These are phyloP conservation scores for Cinnamomum micranthum DNA, from an alignment of 164 flowering plant genomes.

Conservation along the genomic window DNA sequence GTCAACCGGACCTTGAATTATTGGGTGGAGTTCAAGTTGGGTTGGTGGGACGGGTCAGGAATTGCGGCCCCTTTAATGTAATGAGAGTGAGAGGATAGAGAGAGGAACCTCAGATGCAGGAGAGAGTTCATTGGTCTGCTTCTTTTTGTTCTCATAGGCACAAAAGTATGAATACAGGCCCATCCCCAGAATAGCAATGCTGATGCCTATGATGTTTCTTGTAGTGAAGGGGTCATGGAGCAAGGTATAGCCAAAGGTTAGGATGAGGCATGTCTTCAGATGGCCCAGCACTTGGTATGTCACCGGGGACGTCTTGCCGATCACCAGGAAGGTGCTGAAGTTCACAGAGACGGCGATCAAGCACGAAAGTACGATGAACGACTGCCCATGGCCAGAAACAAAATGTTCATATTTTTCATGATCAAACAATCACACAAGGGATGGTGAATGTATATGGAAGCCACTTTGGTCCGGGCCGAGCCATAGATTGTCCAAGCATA, in stretches of 20 bases:
- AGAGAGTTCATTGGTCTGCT: slow-evolving; percentile 32
- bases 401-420: not conserved
- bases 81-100: not conserved
- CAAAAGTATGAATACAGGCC: slow-evolving; percentile 84
- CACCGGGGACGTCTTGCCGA: slow-evolving; percentile 96
- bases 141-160: slow-evolving; percentile 61
- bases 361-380: slow-evolving; percentile 77
- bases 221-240: slow-evolving; percentile 86
- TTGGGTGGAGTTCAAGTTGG: not conserved
- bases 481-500: no score
- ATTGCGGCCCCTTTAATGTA: not conserved
- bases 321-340: slow-evolving; percentile 91
- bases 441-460: no score
- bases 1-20: not conserved
- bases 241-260: slow-evolving; percentile 84
- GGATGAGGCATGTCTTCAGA: slow-evolving; percentile 89
- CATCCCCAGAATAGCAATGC: slow-evolving; percentile 80
- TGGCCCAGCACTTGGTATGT: slow-evolving; percentile 98
- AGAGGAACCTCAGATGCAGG: slow-evolving; percentile 49
- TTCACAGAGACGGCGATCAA: slow-evolving; percentile 85
- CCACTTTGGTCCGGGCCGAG: no score
- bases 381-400: slow-evolving; percentile 36
- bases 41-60: not conserved
- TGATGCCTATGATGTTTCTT: slow-evolving; percentile 81
- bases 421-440: no score